Evolutionary conservation across 2,329 filamentous ascomycete species (phyloP).

Genomic region (Colletotrichum karsti): DNA sequence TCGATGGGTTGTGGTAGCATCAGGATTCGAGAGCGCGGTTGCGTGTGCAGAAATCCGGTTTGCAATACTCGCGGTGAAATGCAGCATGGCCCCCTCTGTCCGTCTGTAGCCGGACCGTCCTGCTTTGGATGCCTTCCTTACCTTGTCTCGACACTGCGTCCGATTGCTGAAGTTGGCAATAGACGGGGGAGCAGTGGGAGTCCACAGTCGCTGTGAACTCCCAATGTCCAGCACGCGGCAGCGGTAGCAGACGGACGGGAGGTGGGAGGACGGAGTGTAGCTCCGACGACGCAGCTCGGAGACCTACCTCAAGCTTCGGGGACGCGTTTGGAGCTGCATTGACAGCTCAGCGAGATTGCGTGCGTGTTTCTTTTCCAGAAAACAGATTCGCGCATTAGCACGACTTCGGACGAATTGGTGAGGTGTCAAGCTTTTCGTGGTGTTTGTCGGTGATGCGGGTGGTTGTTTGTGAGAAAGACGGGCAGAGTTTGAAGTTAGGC

Average conservation of each 20-base stretch:
- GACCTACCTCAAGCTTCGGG: background rate
- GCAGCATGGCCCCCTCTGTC: background rate
- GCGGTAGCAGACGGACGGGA: background rate
- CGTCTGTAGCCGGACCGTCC: background rate
- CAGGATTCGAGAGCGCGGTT: background rate
- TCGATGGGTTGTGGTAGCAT: background rate
- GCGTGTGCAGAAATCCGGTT: background rate
- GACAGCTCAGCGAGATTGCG: background rate
- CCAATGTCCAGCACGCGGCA: too few relatives aligned
- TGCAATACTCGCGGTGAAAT: too few relatives aligned
- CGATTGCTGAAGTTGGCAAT: background rate
- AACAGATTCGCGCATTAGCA: background rate
- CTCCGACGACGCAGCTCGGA: background rate
- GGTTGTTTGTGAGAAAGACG: background rate
- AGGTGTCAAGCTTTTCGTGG: conserved; percentile 10
- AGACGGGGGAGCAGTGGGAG: background rate
- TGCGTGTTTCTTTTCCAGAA: background rate
- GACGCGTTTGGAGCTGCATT: background rate
- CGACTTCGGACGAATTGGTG: background rate
- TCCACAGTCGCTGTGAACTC: too few relatives aligned
- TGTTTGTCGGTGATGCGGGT: background rate
- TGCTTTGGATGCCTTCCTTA: background rate
- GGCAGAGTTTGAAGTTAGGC: conserved; percentile 7
- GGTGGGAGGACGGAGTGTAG: background rate
- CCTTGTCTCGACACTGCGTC: background rate